Evolutionary conservation across 1,284 basidiomycete genomes (phyloP).

Genomic region (Mycena sp.): DNA sequence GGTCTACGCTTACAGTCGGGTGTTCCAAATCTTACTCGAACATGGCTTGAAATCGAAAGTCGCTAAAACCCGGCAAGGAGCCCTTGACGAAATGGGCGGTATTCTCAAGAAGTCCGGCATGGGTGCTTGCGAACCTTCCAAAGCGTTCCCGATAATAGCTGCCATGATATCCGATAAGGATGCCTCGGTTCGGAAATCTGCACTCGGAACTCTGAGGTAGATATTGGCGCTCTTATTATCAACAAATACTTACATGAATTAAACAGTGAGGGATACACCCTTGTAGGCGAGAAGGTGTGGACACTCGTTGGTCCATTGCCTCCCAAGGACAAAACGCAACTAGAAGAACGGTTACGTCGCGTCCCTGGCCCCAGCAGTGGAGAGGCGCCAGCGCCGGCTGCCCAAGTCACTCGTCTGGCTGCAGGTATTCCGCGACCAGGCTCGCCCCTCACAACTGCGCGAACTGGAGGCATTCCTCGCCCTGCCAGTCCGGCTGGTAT

Average conservation of each 20-base stretch:
- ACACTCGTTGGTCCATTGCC: slow-evolving; percentile 80
- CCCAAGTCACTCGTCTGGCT: slow-evolving; percentile 65
- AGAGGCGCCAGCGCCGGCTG: slow-evolving; percentile 50
- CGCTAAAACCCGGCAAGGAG: slow-evolving; percentile 89
- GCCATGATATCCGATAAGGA: slow-evolving; percentile 91
- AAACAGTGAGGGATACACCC: slow-evolving; percentile 81
- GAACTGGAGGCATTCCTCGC: slow-evolving; percentile 58
- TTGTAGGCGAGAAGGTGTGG: slow-evolving; percentile 91
- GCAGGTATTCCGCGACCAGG: slow-evolving; percentile 61
- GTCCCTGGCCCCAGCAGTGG: slow-evolving; percentile 74
- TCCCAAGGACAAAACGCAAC: slow-evolving; percentile 89
- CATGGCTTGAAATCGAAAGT: slow-evolving; percentile 91
- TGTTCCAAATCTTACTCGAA: slow-evolving; percentile 89
- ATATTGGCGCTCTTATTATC: slow-evolving; percentile 28
- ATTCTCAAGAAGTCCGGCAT: slow-evolving; percentile 88
- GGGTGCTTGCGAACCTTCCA: slow-evolving; percentile 81
- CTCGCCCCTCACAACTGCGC: slow-evolving; percentile 46
- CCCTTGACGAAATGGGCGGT: slow-evolving; percentile 83
- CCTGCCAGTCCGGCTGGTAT: slow-evolving; percentile 57
- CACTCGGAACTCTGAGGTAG: slow-evolving; percentile 80
- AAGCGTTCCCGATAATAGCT: slow-evolving; percentile 85
- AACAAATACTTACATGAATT: slow-evolving; percentile 30
- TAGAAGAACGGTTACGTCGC: slow-evolving; percentile 90
- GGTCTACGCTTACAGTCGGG: slow-evolving; percentile 89
- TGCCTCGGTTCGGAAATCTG: slow-evolving; percentile 86